These are phyloP conservation scores for Candida methanosorbosa DNA, from an alignment of 805 yeast species.

Conservation along the genomic window DNA sequence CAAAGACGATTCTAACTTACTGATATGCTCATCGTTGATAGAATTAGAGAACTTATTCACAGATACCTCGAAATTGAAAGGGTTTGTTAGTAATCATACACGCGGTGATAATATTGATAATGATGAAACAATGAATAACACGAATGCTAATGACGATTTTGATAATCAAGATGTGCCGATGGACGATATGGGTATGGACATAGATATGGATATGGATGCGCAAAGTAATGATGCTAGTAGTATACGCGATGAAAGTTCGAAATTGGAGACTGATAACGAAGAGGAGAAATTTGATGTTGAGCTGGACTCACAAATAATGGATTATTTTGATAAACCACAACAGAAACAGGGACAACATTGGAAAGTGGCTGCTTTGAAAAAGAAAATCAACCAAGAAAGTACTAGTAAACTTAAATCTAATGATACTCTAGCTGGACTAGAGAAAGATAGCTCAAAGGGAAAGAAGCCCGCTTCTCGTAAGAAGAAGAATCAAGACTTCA, in stretches of 20 bases:
- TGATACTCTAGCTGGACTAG: no score
- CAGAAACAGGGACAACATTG: no score
- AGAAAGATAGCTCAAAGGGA: neutral
- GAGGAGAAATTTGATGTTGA: no score
- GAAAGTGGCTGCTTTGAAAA: conserved; percentile 65
- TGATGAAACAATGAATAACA: neutral
- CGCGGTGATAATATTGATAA: neutral
- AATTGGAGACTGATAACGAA: no score
- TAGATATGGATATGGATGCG: conserved; percentile 8
- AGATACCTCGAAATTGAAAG: neutral
- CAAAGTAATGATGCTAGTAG: no score
- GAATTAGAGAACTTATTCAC: neutral
- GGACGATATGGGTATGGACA: conserved; percentile 8
- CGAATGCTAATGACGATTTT: neutral
- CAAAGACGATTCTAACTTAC: neutral
- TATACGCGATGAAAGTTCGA: no score
- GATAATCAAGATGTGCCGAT: conserved; percentile 6
- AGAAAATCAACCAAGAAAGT: no score
- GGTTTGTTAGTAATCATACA: neutral
- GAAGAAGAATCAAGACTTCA: no score
- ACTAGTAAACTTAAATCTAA: no score
- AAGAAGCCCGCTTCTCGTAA: no score
- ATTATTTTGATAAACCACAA: no score
- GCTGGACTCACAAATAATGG: no score
- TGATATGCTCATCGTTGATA: neutral